A percentile compares a stretch with the other conserved stretches of the same genome.
Conservation (phyloP, 1,139 yeast genomes). For the Geotrichum carabidarum region DNA sequence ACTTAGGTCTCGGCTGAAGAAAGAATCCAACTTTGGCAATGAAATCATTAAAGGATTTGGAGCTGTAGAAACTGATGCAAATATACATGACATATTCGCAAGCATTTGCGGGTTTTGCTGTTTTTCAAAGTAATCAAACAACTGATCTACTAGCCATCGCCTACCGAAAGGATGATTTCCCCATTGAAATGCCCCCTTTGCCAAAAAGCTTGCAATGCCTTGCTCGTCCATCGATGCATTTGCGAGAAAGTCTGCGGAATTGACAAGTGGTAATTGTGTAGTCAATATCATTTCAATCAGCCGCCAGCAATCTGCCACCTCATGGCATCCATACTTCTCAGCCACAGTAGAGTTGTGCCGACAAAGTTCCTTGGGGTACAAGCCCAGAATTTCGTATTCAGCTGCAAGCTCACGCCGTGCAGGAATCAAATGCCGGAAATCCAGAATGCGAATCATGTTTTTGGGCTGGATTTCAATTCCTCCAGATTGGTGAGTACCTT, state of each 20-base stretch:
- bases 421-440: constrained; percentile 68
- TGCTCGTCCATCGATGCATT: not conserved
- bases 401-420: constrained; percentile 71
- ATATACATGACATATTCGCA: constrained; percentile 77
- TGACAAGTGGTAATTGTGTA: constrained; percentile 21
- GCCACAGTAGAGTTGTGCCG: constrained; percentile 72
- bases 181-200: constrained; percentile 46
- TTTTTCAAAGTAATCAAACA: constrained; percentile 60
- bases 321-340: constrained; percentile 52
- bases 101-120: constrained; percentile 78
- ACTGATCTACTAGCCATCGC: constrained; percentile 61
- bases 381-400: constrained; percentile 69
- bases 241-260: not conserved
- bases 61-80: constrained; percentile 25
- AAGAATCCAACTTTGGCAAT: constrained; percentile 1
- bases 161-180: constrained; percentile 79
- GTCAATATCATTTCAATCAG: constrained; percentile 37
- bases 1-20: not conserved
- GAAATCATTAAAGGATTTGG: constrained; percentile 7
- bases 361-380: constrained; percentile 59
- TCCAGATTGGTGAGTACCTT: constrained; percentile 6
- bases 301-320: constrained; percentile 74
- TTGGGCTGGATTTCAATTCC: constrained; percentile 8
- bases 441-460: constrained; percentile 12
- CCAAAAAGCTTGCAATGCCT: constrained; percentile 2